phyloP scores from a whole-genome alignment of 2,329 filamentous ascomycete species.

The Podosphaera leucotricha region DNA sequence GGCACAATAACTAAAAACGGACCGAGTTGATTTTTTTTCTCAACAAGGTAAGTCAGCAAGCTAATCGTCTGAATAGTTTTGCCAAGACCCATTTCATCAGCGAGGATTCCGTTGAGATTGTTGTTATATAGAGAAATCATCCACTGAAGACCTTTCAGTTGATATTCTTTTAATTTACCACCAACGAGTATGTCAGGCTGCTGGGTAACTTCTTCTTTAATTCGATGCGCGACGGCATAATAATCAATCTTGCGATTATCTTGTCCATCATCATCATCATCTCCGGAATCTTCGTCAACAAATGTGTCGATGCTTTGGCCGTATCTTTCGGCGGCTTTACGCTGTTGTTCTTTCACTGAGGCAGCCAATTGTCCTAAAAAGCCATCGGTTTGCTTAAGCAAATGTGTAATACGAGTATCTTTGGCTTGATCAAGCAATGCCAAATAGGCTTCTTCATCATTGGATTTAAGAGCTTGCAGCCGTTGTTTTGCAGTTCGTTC shows the following conservation, averaged over 20 bases:
- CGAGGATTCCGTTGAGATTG: slow-evolving; percentile 94
- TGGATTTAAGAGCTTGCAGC: slow-evolving; percentile 94
- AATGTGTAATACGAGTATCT: slow-evolving; percentile 94
- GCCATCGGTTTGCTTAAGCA: slow-evolving; percentile 89
- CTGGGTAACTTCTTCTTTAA: slow-evolving; percentile 71
- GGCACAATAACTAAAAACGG: slow-evolving; percentile 95
- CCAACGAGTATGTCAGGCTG: slow-evolving; percentile 78
- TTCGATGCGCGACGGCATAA: slow-evolving; percentile 89
- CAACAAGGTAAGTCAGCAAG: slow-evolving; percentile 89
- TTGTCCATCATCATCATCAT: slow-evolving; percentile 44
- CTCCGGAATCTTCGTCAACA: slow-evolving; percentile 35
- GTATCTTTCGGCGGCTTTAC: slow-evolving; percentile 56
- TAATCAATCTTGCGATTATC: slow-evolving; percentile 79
- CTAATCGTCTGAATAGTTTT: slow-evolving; percentile 99
- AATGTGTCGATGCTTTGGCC: slow-evolving; percentile 33
- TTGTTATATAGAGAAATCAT: slow-evolving; percentile 99
- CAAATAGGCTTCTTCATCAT: slow-evolving; percentile 97
- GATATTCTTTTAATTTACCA: slow-evolving; percentile 87
- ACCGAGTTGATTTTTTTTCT: slow-evolving; percentile 75
- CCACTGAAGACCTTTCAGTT: slow-evolving; percentile 96
- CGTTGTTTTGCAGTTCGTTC: slow-evolving; percentile 96
- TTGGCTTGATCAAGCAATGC: slow-evolving; percentile 96
- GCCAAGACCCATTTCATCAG: slow-evolving; percentile 98
- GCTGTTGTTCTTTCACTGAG: slow-evolving; percentile 85
- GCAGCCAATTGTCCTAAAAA: slow-evolving; percentile 90